Evolutionary conservation across 495 filamentous ascomycete species (phyloP), one percentile per base, ranked within the genome.

Genomic region (Pyrenula aspistea): DNA sequence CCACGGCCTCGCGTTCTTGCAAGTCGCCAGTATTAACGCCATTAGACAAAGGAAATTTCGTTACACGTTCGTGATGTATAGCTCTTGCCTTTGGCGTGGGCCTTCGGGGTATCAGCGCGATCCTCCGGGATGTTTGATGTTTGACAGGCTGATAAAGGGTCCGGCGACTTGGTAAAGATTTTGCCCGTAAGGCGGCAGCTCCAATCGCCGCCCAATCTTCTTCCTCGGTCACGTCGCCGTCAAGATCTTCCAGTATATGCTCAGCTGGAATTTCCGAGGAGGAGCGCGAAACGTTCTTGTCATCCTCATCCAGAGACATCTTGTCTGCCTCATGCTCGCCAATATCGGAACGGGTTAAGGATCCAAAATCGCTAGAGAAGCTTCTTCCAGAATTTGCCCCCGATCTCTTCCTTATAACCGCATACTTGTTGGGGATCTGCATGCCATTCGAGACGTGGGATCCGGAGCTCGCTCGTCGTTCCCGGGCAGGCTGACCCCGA

Each of bases 131-230:
- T 15, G 31, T 8, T 8, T 42, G 31, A 15, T 42, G 15, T 15
- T 42, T 42, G 31, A 42, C 31, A 58, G 62, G 65, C 63, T 73
- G 66, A 59, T 64, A 60, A 57, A 74, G 67, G 12, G 67, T 67
- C 54, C 71, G 70, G 15, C 31, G 31, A 24, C 57, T 63, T 57
- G 68, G 74, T 55, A 85, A 78, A 49, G 85, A 89, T 12, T 78
- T 81, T 49, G 86, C 84, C 54, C 92, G 84, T 58, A 96, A 78
- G 51, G 89, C 85, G 21, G 84, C 89, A 21, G 91, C 88, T 24
- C 91, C 92, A 51, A 96, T 89, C 56, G 85, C 83, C 21, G 89
- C 90, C 91, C 91, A 95, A 72, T 98, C 92, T 68, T 98, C 93
- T 60, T 96, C 90, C 69, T 98, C 93, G n/a, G 93, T 97, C 54